Evolutionary conservation across 768 basidiomycete species (phyloP).

Genomic region (Leccinum variicolor): DNA sequence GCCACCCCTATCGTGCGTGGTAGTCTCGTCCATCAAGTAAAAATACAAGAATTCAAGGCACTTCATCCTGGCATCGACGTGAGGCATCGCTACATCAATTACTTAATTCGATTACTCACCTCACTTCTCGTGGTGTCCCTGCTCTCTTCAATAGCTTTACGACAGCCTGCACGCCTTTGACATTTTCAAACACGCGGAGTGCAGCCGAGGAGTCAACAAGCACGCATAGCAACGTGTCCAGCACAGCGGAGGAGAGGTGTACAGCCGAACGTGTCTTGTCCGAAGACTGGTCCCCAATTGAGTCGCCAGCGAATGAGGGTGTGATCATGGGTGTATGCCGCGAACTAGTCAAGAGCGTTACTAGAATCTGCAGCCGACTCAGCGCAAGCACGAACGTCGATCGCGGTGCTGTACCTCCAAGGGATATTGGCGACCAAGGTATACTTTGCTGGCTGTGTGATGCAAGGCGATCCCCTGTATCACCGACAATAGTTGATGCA

Average conservation of each 20-base stretch:
- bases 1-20: constrained; percentile 23
- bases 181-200: constrained; percentile 74
- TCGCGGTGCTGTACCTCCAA: constrained; percentile 52
- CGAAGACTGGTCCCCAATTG: constrained; percentile 13
- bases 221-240: constrained; percentile 84
- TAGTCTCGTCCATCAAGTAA: constrained; percentile 81
- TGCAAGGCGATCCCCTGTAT: constrained; percentile 75
- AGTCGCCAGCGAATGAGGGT: constrained; percentile 8
- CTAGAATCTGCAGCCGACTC: constrained; percentile 52
- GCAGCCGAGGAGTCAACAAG: constrained; percentile 83
- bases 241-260: constrained; percentile 65
- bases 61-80: constrained; percentile 68
- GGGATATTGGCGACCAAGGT: constrained; percentile 62
- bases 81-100: neutral
- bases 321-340: constrained; percentile 50
- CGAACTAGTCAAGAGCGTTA: constrained; percentile 68
- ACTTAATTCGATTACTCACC: constrained; percentile 61
- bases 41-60: constrained; percentile 95
- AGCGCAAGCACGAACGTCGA: constrained; percentile 2
- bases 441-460: constrained; percentile 65
- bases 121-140: constrained; percentile 80
- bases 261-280: constrained; percentile 20
- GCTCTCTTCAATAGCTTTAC: constrained; percentile 88
- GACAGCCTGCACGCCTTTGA: constrained; percentile 73
- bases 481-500: constrained; percentile 60